These are phyloP conservation scores for Stentor roeselii DNA, from an alignment of 73 alveolate genomes.

Conservation along the genomic window DNA sequence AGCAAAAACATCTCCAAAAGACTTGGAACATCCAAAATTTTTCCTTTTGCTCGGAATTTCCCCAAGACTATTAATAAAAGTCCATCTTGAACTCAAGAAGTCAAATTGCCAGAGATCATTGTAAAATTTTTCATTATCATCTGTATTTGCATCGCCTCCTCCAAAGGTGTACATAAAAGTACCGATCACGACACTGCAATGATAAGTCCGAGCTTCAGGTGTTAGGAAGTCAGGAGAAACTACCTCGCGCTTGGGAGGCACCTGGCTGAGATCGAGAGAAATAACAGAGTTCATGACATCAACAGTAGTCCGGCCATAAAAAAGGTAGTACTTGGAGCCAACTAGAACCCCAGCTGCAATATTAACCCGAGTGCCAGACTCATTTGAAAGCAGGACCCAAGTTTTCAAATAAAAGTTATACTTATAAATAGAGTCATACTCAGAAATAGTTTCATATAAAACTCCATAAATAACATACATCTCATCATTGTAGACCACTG, in stretches of 20 bases:
- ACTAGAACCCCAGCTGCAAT: not conserved
- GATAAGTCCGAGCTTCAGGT: not conserved
- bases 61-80: not conserved
- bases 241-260: not conserved
- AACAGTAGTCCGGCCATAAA: not conserved
- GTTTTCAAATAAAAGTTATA: too few relatives aligned
- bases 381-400: not conserved
- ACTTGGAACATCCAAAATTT: not conserved
- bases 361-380: not conserved
- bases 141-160: not conserved
- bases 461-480: not conserved
- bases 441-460: not conserved
- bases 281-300: not conserved
- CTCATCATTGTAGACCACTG: not conserved
- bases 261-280: not conserved
- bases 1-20: not conserved
- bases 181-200: not conserved
- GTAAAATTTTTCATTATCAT: not conserved
- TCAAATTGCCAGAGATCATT: conserved; percentile 4
- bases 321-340: not conserved
- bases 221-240: not conserved
- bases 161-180: not conserved
- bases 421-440: too few relatives aligned
- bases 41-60: not conserved
- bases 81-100: not conserved